phyloP scores from a whole-genome alignment of 2,329 filamentous ascomycete genomes.

The Cladosporium sp. region DNA sequence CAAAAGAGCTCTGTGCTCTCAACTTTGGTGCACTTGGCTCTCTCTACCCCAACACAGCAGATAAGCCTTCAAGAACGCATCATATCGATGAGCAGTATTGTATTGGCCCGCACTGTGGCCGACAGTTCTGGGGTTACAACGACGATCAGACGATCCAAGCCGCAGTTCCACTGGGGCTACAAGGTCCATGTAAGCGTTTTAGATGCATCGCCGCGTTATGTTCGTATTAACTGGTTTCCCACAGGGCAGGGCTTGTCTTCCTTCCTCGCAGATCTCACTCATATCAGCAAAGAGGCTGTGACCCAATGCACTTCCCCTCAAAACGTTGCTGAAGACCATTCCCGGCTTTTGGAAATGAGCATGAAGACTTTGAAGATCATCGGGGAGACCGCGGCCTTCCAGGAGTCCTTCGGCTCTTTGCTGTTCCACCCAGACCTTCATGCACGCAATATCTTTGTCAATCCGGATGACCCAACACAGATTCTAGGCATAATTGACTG shows the following conservation, averaged over 20 bases:
- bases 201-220: too few species aligned
- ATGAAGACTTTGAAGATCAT: neutral
- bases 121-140: neutral
- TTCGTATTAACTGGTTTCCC: neutral
- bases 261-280: neutral
- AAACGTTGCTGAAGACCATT: neutral
- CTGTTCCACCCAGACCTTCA: constrained; percentile 46
- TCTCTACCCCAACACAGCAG: neutral
- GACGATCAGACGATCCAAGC: neutral
- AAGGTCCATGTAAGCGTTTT: neutral
- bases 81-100: neutral
- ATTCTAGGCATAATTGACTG: constrained; percentile 41
- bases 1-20: neutral
- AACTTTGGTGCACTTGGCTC: neutral
- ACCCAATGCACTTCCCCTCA: neutral
- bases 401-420: constrained; percentile 20
- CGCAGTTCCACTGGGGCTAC: neutral
- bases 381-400: neutral
- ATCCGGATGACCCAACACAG: constrained; percentile 35
- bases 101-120: neutral
- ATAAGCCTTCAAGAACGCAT: neutral
- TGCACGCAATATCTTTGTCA: constrained; percentile 42
- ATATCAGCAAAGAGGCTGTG: neutral
- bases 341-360: neutral
- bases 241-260: neutral